Base-by-base conservation (phyloP, 2,329 filamentous ascomycete genomes). In the Verticillium nonalfalfae region DNA sequence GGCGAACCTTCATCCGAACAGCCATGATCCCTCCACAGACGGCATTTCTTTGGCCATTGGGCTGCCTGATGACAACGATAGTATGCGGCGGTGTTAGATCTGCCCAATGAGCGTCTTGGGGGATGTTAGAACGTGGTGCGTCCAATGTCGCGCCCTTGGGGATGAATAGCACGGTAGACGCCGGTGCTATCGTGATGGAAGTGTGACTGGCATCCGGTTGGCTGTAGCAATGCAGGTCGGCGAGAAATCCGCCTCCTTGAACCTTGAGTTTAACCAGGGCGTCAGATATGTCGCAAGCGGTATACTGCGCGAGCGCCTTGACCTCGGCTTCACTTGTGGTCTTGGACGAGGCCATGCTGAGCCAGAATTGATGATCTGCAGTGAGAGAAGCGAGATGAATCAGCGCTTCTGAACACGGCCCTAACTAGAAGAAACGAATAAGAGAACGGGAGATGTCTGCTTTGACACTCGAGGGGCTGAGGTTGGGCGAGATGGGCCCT, bases 1-100 rank as follows among this genome's bases (percentile, higher is more conserved):
- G 83, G 11, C 87, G 78, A 14, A 81, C 71, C 68, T 86, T 85
- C 82, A 92, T 89, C 21, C 90, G 79, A 35, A 83, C 77, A 5
- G 88, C 90, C 83, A 92, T 90, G 65, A 93, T 90, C 18, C 90
- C 90, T n/a, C 90, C 90, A 6, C 90, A 81, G 7, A 90, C 81
- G 6, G 90, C 90, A 73, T 90, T 91, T 59, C 80, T 81, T 70
- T 91, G 88, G 1, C 78, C 80, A 0, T 77, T 68, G 0, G 89
- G 87, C 68, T 92, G 89, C 63, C 85, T 83, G 62, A 92, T 80
- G 4, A 93, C 76, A 4, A 87, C 84, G 59, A 92, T 80, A 1
- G 85, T 88, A 7, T 79, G 82, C 0, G 81, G 75, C 33, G 83
- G 74, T 1, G 85, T 82, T 52, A 85, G 75, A 72, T 93, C 90